Evolutionary conservation across 108 stramenopile genomes (phyloP).

Genomic region (Cylindrotheca fusiformis): DNA sequence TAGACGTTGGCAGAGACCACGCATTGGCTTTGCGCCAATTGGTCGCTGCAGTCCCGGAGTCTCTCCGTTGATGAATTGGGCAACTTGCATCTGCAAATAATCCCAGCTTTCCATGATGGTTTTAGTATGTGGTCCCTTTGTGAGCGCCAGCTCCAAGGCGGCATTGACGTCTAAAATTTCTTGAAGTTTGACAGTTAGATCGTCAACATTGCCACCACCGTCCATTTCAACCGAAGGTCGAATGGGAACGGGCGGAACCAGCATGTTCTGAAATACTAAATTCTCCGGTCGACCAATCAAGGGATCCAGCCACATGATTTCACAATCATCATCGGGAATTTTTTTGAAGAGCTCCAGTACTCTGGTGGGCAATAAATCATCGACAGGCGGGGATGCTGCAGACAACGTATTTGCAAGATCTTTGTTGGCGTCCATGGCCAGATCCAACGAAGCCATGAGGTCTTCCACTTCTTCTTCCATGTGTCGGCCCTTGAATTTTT

Average conservation of each 20-base stretch:
- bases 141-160: conserved; percentile 84
- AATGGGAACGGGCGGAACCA: conserved; percentile 99
- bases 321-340: conserved; percentile 94
- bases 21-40: conserved; percentile 91
- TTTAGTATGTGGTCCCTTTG: conserved; percentile 82
- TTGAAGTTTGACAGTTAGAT: conserved; percentile 97
- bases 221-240: conserved; percentile 99
- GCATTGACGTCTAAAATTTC: conserved; percentile 97
- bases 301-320: conserved; percentile 91
- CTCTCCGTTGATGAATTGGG: conserved; percentile 96
- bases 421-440: conserved; percentile 70
- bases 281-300: conserved; percentile 93
- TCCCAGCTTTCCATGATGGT: conserved; percentile 98
- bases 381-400: conserved; percentile 46
- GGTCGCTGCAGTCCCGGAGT: conserved; percentile 89
- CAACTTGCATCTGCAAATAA: conserved; percentile 93
- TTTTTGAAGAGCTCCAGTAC: conserved; percentile 85
- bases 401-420: conserved; percentile 52
- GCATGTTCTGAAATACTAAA: conserved; percentile 85
- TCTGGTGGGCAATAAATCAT: conserved; percentile 75
- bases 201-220: conserved; percentile 96
- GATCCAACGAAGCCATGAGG: conserved; percentile 47
- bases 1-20: conserved; percentile 94
- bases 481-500: conserved; percentile 80
- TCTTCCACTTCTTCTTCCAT: conserved; percentile 73